These are phyloP conservation scores for Russula sp. DNA, from an alignment of 768 basidiomycete genomes.

Conservation along the genomic window DNA sequence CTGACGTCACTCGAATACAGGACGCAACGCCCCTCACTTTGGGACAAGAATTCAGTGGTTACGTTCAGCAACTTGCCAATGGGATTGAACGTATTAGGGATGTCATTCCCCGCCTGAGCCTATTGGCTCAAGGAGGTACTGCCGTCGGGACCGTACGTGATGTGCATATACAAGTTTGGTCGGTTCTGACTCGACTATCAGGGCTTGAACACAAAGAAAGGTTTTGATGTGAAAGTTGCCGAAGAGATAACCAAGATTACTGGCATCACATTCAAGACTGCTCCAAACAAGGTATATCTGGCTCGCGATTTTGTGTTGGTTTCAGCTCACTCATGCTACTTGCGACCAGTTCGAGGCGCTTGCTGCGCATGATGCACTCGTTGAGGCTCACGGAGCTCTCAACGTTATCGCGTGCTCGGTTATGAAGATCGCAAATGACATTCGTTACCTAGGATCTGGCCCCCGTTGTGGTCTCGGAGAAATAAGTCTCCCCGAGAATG, in stretches of 20 bases:
- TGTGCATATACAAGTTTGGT: background rate
- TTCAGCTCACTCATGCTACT: background rate
- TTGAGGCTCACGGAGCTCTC: constrained; percentile 95
- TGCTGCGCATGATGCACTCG: constrained; percentile 96
- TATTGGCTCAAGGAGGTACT: constrained; percentile 96
- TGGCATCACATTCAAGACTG: constrained; percentile 88
- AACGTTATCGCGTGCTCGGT: constrained; percentile 95
- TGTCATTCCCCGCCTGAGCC: constrained; percentile 79
- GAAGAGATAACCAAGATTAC: constrained; percentile 88
- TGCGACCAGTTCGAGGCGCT: constrained; percentile 85
- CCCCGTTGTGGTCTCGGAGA: constrained; percentile 98
- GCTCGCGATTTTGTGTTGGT: background rate
- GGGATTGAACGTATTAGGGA: constrained; percentile 82
- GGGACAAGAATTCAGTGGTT: constrained; percentile 98
- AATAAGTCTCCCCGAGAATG: constrained; percentile 92
- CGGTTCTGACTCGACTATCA: constrained; percentile 36
- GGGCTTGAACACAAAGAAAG: constrained; percentile 96
- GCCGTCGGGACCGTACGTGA: constrained; percentile 90
- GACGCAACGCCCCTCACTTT: constrained; percentile 97
- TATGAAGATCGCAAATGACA: constrained; percentile 99
- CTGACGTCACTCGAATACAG: constrained; percentile 40
- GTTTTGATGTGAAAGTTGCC: constrained; percentile 94
- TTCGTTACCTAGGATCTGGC: constrained; percentile 95
- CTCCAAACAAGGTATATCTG: constrained; percentile 87
- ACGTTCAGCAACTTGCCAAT: constrained; percentile 91